Base-by-base conservation (phyloP, 2,329 filamentous ascomycete genomes). In the Eurotiales sp. region DNA sequence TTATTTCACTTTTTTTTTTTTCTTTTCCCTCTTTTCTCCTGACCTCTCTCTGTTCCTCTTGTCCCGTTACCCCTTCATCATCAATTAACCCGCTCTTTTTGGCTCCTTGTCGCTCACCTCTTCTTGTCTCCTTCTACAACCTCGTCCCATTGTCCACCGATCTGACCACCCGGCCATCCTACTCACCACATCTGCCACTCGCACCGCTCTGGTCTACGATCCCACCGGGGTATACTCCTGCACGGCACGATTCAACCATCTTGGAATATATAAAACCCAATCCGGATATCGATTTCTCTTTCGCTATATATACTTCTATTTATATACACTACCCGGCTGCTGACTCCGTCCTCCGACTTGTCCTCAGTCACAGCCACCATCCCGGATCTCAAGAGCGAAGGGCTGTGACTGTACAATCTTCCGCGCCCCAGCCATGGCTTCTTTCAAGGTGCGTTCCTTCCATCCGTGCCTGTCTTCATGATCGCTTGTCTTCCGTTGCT, bases 391-490 rank as follows among this genome's bases (percentile, higher is more conserved):
- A 10, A 37, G 36, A 34, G 47, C 47, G 40, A 41, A 43, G 47
- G 52, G 52, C 47, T 42, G 43, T 51, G 47, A 39, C 47, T 60
- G 60, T 59, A 61, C 60, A 62, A 65, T 61, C 56, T 56, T 58
- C 61, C 37, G 39, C 25, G 61, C 43, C 55, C 25, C 49, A 51
- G 60, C 53, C 55, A 71, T 71, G 68, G 67, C 68, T 55, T 71
- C 68, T 36, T 70, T 71, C 65, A 70, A 70, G 61, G 68, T 71
- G 64, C 25, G 34, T 47, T 42, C 29, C 23, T 19, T 17, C 29
- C 23, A 8, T n/a, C 43, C 12, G 8, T 8, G 2, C 10, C n/a
- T 36, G 5, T 3, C 7, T 19, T 5, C 30, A 8, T n/a, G 10
- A 6, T 12, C 30, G n/a, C 30, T 5, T 15, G 30, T 32, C 22